A percentile compares a stretch with the other conserved stretches of the same genome.
These are phyloP conservation scores for Mucor sp. DNA, from an alignment of 371 early-diverging fungal genomes.

Conservation along the genomic window DNA sequence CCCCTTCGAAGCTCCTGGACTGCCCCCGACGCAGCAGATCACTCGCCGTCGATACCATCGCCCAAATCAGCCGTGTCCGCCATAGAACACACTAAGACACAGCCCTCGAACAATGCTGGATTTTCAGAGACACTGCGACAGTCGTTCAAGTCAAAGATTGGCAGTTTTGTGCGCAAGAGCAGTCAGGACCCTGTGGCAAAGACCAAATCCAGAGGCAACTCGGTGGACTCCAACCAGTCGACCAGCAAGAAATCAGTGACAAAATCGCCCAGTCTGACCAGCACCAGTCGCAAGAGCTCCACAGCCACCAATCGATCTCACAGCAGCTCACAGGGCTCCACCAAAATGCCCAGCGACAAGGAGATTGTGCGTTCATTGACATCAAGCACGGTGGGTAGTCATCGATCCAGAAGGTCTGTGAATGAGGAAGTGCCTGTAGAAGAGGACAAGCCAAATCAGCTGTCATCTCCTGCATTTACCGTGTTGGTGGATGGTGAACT, in stretches of 20 bases:
- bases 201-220: slow-evolving; percentile 16
- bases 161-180: slow-evolving; percentile 23
- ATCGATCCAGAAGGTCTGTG: slow-evolving; percentile 4
- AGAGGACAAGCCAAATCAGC: not conserved
- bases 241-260: slow-evolving; percentile 1
- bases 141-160: slow-evolving; percentile 21
- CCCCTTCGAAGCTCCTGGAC: slow-evolving; percentile 14
- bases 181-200: slow-evolving; percentile 19
- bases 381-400: slow-evolving; percentile 19
- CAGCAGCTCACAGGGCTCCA: slow-evolving; percentile 47
- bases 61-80: slow-evolving; percentile 2
- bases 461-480: slow-evolving; percentile 6
- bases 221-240: slow-evolving; percentile 7
- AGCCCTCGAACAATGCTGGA: not conserved
- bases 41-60: not conserved
- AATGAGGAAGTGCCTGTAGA: not conserved
- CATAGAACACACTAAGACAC: not conserved
- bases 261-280: slow-evolving; percentile 13
- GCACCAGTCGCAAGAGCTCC: slow-evolving; percentile 18
- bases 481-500: slow-evolving; percentile 10
- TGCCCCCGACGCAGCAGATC: not conserved
- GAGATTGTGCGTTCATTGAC: slow-evolving; percentile 14
- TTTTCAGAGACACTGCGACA: slow-evolving; percentile 17
- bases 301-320: slow-evolving; percentile 1
- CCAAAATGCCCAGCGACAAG: slow-evolving; percentile 36